phyloP scores from a whole-genome alignment of 2,329 filamentous ascomycete species.

The Calonectria pauciramosa region DNA sequence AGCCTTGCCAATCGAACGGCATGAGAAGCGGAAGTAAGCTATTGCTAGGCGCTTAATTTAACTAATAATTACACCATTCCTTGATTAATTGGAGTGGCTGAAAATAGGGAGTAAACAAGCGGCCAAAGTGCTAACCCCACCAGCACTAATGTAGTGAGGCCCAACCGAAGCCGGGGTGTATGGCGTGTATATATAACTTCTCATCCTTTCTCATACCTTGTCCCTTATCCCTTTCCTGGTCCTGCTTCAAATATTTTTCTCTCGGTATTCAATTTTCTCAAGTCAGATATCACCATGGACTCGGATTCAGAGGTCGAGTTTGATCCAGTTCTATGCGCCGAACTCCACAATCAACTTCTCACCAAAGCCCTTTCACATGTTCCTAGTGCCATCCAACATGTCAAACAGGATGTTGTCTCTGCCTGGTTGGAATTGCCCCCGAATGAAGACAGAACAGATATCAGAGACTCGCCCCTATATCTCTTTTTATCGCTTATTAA shows the following conservation, averaged over 20 bases:
- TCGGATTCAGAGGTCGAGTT: neutral
- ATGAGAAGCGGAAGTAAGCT: no score
- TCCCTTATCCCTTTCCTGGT: neutral
- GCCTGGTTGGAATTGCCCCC: neutral
- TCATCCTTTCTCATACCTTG: neutral
- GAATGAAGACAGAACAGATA: neutral
- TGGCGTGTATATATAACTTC: neutral
- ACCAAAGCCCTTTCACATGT: neutral
- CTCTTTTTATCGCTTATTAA: neutral
- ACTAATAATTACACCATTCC: no score
- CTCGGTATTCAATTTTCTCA: neutral
- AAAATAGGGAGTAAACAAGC: no score
- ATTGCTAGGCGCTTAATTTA: no score
- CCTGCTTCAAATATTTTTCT: neutral
- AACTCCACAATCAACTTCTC: neutral
- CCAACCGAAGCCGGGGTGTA: neutral
- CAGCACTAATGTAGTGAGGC: neutral
- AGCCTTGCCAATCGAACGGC: no score
- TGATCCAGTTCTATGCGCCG: neutral
- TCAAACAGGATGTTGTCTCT: neutral
- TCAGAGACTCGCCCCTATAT: neutral
- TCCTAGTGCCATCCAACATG: neutral
- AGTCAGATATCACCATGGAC: neutral
- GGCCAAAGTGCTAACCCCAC: neutral
- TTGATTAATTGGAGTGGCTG: no score